Conservation (phyloP, 768 basidiomycete genomes). For the Erythrobasidium yunnanense region DNA sequence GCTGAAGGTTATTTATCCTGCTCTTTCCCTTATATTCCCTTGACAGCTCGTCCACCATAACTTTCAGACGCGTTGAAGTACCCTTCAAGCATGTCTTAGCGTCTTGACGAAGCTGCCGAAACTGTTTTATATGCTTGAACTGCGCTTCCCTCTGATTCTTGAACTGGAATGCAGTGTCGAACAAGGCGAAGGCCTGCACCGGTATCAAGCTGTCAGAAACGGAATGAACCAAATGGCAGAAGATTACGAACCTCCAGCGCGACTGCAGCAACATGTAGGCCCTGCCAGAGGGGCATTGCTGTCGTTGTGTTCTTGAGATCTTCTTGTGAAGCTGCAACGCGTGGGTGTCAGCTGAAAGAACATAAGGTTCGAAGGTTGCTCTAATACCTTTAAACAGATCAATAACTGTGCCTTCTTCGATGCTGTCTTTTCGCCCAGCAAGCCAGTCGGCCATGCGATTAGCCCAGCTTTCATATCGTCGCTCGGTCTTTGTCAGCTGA, state of each 20-base stretch:
- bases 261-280: not conserved
- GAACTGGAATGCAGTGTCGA: conserved; percentile 2
- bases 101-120: conserved; percentile 20
- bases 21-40: conserved; percentile 3
- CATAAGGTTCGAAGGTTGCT: too few species aligned
- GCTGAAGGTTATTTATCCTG: not conserved
- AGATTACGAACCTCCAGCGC: conserved; percentile 4
- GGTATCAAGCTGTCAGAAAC: not conserved
- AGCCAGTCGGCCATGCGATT: too few species aligned
- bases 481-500: too few species aligned
- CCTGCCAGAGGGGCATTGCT: not conserved
- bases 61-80: conserved; percentile 1
- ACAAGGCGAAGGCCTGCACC: not conserved
- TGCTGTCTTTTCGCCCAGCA: too few species aligned
- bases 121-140: conserved; percentile 23
- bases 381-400: too few species aligned
- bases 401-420: too few species aligned
- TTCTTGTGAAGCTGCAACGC: conserved; percentile 1
- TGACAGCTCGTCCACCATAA: not conserved
- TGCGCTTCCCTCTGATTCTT: not conserved
- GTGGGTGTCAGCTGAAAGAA: too few species aligned
- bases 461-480: too few species aligned
- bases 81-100: conserved; percentile 5
- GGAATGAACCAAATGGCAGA: not conserved
- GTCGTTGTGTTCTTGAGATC: not conserved